phyloP scores from a whole-genome alignment of 192 early-diverging fungal genomes.

The Linnemannia hyalina region DNA sequence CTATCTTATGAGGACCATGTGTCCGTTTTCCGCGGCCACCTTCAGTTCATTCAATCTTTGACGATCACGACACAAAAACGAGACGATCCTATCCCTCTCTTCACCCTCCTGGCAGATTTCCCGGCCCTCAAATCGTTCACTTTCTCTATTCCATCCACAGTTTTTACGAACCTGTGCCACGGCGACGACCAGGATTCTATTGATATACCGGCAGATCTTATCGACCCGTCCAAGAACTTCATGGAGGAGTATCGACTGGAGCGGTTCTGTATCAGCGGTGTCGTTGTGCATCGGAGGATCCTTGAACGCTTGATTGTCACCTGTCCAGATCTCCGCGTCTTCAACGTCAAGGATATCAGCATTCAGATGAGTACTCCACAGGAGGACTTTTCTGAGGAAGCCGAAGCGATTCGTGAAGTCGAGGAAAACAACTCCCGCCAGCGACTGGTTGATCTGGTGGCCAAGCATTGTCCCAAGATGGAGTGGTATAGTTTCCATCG shows the following conservation, averaged over 20 bases:
- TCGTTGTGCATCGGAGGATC: background rate
- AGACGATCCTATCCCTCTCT: background rate
- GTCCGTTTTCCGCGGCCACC: background rate
- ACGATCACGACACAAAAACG: background rate
- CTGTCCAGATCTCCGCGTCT: conserved; percentile 19
- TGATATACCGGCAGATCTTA: background rate
- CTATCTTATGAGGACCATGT: background rate
- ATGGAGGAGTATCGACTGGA: conserved; percentile 16
- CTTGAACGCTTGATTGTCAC: conserved; percentile 21
- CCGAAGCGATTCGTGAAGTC: too few relatives aligned
- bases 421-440: too few relatives aligned
- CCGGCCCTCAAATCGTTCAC: background rate
- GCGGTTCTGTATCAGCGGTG: background rate
- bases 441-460: too few relatives aligned
- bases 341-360: background rate
- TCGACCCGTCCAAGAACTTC: conserved; percentile 14
- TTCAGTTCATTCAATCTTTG: background rate
- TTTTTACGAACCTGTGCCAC: background rate
- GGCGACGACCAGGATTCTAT: background rate
- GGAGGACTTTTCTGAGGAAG: too few relatives aligned
- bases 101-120: conserved; percentile 4
- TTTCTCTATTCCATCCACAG: background rate
- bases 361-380: too few relatives aligned
- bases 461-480: background rate
- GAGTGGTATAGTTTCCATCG: conserved; percentile 9